These are phyloP conservation scores for Salix brachista DNA, from an alignment of 345 rosid species.

Conservation along the genomic window DNA sequence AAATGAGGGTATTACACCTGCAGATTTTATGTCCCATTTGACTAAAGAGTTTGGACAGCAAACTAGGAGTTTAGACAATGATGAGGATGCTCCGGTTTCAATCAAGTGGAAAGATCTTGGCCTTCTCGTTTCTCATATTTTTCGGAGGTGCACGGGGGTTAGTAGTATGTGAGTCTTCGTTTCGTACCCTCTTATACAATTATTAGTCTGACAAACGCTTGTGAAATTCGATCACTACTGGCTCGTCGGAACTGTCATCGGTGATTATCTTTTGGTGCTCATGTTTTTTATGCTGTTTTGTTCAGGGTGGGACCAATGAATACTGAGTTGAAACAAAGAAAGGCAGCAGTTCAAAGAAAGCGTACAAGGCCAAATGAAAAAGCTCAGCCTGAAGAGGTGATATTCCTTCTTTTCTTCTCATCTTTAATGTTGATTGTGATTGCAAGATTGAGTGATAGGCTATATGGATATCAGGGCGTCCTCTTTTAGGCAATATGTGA, in stretches of 20 bases:
- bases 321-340: constrained; percentile 65
- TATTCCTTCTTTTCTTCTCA: not conserved
- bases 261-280: not conserved
- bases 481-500: no score
- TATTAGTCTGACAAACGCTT: no score
- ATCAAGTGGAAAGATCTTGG: constrained; percentile 81
- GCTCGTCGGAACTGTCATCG: not conserved
- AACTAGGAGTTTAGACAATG: constrained; percentile 21
- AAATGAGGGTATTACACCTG: constrained; percentile 52
- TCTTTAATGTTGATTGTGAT: not conserved
- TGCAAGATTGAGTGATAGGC: not conserved
- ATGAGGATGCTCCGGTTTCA: constrained; percentile 26
- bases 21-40: constrained; percentile 58
- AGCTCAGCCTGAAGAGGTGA: constrained; percentile 74
- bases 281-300: constrained; percentile 2
- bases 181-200: not conserved
- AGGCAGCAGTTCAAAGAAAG: constrained; percentile 37
- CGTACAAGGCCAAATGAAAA: constrained; percentile 52
- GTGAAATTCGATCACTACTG: no score
- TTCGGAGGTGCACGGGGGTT: constrained; percentile 47
- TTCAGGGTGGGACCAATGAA: constrained; percentile 92
- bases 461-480: no score
- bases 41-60: constrained; percentile 46
- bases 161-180: constrained; percentile 68
- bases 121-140: constrained; percentile 47